phyloP scores from a whole-genome alignment of 768 basidiomycete genomes.

The Mycena capillaripes region DNA sequence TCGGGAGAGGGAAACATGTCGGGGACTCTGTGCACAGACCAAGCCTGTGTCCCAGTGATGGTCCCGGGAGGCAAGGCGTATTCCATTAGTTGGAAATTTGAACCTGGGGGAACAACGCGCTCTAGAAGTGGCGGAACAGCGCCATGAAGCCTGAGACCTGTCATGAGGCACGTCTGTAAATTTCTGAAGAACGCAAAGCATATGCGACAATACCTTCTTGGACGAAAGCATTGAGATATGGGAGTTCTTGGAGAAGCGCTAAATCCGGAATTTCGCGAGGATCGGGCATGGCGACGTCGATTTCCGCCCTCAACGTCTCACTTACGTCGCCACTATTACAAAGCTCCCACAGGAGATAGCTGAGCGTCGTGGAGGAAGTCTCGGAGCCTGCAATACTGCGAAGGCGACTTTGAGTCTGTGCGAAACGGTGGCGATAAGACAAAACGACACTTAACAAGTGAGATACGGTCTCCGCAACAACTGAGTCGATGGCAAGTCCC shows the following conservation, averaged over 20 bases:
- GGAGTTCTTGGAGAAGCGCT: slow-evolving; percentile 66
- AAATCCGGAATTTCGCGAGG: slow-evolving; percentile 73
- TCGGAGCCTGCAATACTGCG: slow-evolving; percentile 83
- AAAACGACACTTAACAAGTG: no score
- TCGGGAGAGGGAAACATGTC: slow-evolving; percentile 81
- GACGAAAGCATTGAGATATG: slow-evolving; percentile 70
- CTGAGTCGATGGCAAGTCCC: no score
- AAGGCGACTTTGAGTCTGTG: no score
- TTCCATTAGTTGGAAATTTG: slow-evolving; percentile 84
- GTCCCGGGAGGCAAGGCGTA: slow-evolving; percentile 84
- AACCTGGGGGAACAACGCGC: slow-evolving; percentile 79
- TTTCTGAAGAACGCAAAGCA: not conserved
- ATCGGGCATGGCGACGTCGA: slow-evolving; percentile 81
- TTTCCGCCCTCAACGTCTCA: slow-evolving; percentile 77
- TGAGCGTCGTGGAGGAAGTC: slow-evolving; percentile 79
- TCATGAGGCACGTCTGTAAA: slow-evolving; percentile 14
- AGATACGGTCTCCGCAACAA: no score
- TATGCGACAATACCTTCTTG: slow-evolving; percentile 68
- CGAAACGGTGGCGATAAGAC: slow-evolving; percentile 9
- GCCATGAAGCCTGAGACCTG: slow-evolving; percentile 81
- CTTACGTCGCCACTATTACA: slow-evolving; percentile 78
- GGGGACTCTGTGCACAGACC: slow-evolving; percentile 87
- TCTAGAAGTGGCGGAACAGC: slow-evolving; percentile 82
- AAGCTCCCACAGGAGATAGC: slow-evolving; percentile 86
- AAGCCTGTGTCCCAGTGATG: slow-evolving; percentile 81